These are phyloP conservation scores for Boletus subluridellus DNA, from an alignment of 1,284 basidiomycete species.

Conservation along the genomic window DNA sequence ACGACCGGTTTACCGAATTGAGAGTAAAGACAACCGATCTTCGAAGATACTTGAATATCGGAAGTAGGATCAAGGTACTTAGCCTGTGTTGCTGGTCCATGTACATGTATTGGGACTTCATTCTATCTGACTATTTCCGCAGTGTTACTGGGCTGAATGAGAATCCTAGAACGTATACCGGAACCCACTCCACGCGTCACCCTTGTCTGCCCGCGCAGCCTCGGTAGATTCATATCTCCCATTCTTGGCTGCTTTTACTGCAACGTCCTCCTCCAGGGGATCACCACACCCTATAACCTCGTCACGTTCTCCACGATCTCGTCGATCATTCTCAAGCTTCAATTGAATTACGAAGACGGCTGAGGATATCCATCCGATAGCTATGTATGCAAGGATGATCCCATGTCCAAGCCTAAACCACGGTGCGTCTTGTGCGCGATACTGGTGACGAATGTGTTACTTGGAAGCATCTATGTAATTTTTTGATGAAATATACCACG, in stretches of 20 bases:
- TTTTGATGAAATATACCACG: slow-evolving; percentile 34
- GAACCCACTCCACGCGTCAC: slow-evolving; percentile 49
- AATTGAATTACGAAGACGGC: slow-evolving; percentile 37
- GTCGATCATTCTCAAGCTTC: slow-evolving; percentile 42
- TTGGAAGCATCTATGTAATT: slow-evolving; percentile 14
- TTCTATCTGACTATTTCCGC: not conserved
- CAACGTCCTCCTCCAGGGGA: slow-evolving; percentile 12
- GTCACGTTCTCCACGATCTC: slow-evolving; percentile 46
- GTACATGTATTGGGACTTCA: not conserved
- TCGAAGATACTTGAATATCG: not conserved
- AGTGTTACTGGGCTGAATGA: not conserved
- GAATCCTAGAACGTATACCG: slow-evolving; percentile 34
- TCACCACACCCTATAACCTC: slow-evolving; percentile 40
- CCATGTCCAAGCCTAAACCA: slow-evolving; percentile 52
- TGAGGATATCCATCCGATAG: slow-evolving; percentile 44
- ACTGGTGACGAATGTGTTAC: slow-evolving; percentile 22
- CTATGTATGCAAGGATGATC: slow-evolving; percentile 49
- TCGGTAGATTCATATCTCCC: slow-evolving; percentile 39
- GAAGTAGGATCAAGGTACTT: not conserved
- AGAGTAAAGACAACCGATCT: not conserved
- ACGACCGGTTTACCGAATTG: not conserved
- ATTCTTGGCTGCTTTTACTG: slow-evolving; percentile 27
- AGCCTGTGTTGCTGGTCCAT: not conserved
- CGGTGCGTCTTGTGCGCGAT: slow-evolving; percentile 39
- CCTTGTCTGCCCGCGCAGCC: slow-evolving; percentile 42